These are phyloP conservation scores for Pinus albicaulis DNA, from an alignment of 75 land plant genomes.

Conservation along the genomic window DNA sequence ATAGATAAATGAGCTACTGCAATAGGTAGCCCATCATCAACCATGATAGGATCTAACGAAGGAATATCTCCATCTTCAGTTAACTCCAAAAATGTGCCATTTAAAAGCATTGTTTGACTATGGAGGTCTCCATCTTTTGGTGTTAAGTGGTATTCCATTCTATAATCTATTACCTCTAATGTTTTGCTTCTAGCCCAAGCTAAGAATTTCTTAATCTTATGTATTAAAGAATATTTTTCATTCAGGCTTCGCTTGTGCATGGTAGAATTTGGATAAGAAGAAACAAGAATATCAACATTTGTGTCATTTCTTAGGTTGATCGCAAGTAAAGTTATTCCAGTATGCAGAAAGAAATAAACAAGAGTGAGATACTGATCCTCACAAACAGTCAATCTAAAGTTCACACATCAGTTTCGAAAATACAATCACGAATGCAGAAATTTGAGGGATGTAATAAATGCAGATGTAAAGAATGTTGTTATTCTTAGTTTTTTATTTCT, in stretches of 20 bases:
- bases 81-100: too few species aligned
- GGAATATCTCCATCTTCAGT: slow-evolving; percentile 26
- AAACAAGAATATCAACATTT: too few species aligned
- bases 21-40: slow-evolving; percentile 24
- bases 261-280: too few species aligned
- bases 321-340: too few species aligned
- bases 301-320: too few species aligned
- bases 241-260: not conserved
- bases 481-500: too few species aligned
- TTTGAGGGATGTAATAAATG: too few species aligned
- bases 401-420: not conserved
- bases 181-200: not conserved
- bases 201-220: slow-evolving; percentile 24
- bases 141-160: slow-evolving; percentile 46
- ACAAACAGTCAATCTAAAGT: not conserved
- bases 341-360: too few species aligned
- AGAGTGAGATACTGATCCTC: too few species aligned
- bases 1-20: slow-evolving; percentile 41
- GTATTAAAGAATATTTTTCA: not conserved
- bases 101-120: slow-evolving; percentile 3
- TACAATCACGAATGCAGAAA: too few species aligned
- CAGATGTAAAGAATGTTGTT: too few species aligned
- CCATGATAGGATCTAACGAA: slow-evolving; percentile 17
- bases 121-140: slow-evolving; percentile 37
- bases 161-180: not conserved